phyloP scores from a whole-genome alignment of 1,139 yeast genomes.

The Zygosaccharomyces pseudobailii region DNA sequence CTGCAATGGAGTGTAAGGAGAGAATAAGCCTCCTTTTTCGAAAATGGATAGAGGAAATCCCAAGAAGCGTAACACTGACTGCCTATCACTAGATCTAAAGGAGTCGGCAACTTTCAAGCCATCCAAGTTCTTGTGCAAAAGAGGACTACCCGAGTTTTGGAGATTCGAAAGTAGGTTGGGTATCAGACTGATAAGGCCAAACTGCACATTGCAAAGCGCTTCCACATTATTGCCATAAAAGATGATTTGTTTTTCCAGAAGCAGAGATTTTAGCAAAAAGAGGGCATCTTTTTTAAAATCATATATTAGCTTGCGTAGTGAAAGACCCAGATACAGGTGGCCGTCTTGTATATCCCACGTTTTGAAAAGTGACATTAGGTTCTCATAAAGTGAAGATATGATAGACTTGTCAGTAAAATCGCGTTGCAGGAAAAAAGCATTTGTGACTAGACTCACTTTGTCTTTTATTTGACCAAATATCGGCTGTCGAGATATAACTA shows the following conservation, averaged over 20 bases:
- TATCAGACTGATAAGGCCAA: constrained; percentile 53
- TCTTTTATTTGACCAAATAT: constrained; percentile 84
- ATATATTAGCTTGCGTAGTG: constrained; percentile 60
- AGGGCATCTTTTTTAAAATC: constrained; percentile 59
- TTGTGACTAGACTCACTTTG: constrained; percentile 82
- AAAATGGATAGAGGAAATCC: constrained; percentile 87
- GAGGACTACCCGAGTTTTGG: constrained; percentile 77
- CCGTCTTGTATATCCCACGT: constrained; percentile 50
- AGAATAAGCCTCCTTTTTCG: constrained; percentile 82
- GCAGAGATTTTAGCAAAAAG: constrained; percentile 66
- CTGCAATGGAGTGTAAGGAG: constrained; percentile 89
- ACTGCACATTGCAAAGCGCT: constrained; percentile 71
- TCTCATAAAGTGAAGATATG: constrained; percentile 68
- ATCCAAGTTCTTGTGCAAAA: constrained; percentile 53
- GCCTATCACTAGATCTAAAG: constrained; percentile 70
- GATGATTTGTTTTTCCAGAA: constrained; percentile 66
- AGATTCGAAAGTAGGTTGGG: constrained; percentile 73
- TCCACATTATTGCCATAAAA: constrained; percentile 83
- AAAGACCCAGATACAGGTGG: constrained; percentile 70
- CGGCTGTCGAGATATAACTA: constrained; percentile 82
- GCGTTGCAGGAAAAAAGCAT: constrained; percentile 76
- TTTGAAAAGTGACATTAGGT: constrained; percentile 52
- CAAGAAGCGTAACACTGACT: constrained; percentile 69
- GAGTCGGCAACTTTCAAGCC: constrained; percentile 58
- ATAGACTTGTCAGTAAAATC: constrained; percentile 68